Conservation (phyloP, 371 early-diverging fungal genomes). For the Rhizopus microsporus region DNA sequence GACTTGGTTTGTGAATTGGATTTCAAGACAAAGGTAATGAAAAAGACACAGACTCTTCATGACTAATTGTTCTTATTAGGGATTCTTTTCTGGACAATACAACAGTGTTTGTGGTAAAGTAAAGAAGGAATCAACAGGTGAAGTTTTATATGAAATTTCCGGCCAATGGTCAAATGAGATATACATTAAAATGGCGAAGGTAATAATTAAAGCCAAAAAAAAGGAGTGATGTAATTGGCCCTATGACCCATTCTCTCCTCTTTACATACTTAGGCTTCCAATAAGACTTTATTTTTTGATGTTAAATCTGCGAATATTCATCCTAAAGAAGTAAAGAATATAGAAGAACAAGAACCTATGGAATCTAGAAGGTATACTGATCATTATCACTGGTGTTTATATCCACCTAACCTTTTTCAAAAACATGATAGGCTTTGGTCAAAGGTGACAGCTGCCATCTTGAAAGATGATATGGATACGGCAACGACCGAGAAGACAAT, state of each 20-base stretch:
- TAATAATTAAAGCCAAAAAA: constrained; percentile 19
- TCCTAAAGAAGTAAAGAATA: constrained; percentile 72
- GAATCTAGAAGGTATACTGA: constrained; percentile 75
- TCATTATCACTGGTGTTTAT: background rate
- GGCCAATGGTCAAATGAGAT: constrained; percentile 88
- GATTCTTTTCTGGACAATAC: constrained; percentile 79
- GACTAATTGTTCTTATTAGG: constrained; percentile 26
- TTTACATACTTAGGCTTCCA: constrained; percentile 15
- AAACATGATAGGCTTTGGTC: constrained; percentile 59
- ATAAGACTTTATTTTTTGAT: constrained; percentile 64
- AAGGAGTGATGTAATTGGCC: background rate
- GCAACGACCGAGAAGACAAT: constrained; percentile 83
- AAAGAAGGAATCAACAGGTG: constrained; percentile 74
- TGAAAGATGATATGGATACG: constrained; percentile 64
- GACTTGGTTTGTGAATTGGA: constrained; percentile 83
- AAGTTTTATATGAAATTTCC: constrained; percentile 73
- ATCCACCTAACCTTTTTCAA: background rate
- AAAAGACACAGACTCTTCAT: background rate
- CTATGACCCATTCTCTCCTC: background rate
- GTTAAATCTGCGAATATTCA: constrained; percentile 60
- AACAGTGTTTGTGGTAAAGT: constrained; percentile 82
- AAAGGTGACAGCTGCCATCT: constrained; percentile 77
- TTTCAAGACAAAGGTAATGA: constrained; percentile 85
- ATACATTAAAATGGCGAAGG: constrained; percentile 51
- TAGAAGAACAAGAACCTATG: constrained; percentile 76